phyloP scores from a whole-genome alignment of 2,329 filamentous ascomycete species.

The Rhynchosporium graminicola region DNA sequence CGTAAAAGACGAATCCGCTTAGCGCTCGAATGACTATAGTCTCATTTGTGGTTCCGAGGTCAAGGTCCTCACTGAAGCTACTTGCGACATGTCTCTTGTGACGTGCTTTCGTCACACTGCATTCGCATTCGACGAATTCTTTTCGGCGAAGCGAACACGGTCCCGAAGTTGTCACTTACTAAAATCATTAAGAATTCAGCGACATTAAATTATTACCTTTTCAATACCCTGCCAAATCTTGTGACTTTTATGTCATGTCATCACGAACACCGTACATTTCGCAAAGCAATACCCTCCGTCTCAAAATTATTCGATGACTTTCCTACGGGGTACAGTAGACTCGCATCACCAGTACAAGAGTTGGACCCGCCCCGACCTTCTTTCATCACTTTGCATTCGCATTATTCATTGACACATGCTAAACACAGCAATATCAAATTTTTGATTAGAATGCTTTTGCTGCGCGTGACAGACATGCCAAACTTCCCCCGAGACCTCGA shows the following conservation, averaged over 20 bases:
- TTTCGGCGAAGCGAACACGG: too few relatives aligned
- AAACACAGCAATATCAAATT: not conserved
- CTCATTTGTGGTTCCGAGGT: not conserved
- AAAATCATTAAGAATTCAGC: too few relatives aligned
- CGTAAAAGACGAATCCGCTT: too few relatives aligned
- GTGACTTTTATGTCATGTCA: too few relatives aligned
- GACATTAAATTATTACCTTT: too few relatives aligned
- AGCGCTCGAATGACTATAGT: not conserved
- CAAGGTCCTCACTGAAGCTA: not conserved
- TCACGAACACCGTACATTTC: too few relatives aligned
- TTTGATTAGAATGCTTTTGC: not conserved
- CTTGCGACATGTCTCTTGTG: not conserved
- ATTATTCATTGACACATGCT: slow-evolving; percentile 16
- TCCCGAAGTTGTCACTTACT: too few relatives aligned
- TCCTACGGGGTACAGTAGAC: too few relatives aligned
- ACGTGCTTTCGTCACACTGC: not conserved
- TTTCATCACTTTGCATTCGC: not conserved
- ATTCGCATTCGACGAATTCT: not conserved
- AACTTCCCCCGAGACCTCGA: slow-evolving; percentile 16
- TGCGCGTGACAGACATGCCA: slow-evolving; percentile 14
- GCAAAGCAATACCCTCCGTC: too few relatives aligned
- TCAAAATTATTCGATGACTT: too few relatives aligned
- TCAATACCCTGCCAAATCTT: too few relatives aligned
- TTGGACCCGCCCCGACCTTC: not conserved
- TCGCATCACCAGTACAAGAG: too few relatives aligned